Percentiles rank a stretch among this genome's conserved stretches.
phyloP scores from a whole-genome alignment of 2,329 filamentous ascomycete species.

The Aspergillus chevalieri region DNA sequence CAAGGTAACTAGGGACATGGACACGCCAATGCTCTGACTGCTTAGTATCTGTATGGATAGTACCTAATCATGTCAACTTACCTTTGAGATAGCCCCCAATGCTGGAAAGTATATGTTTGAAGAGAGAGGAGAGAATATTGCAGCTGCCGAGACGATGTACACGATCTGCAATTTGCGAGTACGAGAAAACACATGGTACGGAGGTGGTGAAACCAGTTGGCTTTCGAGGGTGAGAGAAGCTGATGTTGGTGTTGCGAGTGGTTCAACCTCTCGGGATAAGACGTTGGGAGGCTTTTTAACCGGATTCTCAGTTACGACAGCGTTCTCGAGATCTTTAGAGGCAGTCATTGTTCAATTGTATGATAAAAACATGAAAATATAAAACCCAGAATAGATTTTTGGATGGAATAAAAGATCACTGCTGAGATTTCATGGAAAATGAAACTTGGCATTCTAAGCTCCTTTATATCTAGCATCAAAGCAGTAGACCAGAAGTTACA shows the following conservation, averaged over 20 bases:
- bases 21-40: conserved; percentile 10
- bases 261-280: background rate
- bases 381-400: too few species aligned
- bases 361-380: too few species aligned
- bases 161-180: conserved; percentile 34
- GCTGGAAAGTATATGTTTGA: conserved; percentile 45
- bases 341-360: too few species aligned
- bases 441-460: too few species aligned
- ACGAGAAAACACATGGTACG: conserved; percentile 30
- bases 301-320: too few species aligned
- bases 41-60: background rate
- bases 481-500: too few species aligned
- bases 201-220: conserved; percentile 7
- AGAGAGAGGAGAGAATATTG: conserved; percentile 41
- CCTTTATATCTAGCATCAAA: too few species aligned
- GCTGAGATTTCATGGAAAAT: too few species aligned
- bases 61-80: conserved; percentile 4
- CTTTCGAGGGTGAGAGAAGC: conserved; percentile 13
- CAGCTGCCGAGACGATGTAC: conserved; percentile 34
- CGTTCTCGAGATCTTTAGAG: too few species aligned
- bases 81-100: conserved; percentile 22
- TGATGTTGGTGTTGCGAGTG: background rate
- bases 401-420: too few species aligned
- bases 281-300: background rate
- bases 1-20: conserved; percentile 25